Evolutionary conservation across 164 flowering plant species (phyloP).

Genomic region (Chimonanthus salicifolius): DNA sequence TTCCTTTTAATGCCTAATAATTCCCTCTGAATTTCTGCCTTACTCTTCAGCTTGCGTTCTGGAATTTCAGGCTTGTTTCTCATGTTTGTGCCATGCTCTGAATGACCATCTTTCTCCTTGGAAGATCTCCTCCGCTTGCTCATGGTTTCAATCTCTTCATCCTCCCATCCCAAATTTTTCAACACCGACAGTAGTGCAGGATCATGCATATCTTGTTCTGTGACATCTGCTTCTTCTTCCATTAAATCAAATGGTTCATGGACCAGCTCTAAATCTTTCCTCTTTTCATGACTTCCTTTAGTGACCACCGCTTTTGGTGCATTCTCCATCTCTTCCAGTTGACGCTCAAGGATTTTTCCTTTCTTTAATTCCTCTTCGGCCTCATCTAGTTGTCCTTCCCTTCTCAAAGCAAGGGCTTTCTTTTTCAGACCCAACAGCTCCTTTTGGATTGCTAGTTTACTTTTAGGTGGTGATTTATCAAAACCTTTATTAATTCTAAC

Average conservation of each 20-base stretch:
- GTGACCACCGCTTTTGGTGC: slow-evolving; percentile 20
- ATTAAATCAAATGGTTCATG: slow-evolving; percentile 23
- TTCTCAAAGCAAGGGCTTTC: slow-evolving; percentile 71
- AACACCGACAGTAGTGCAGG: slow-evolving; percentile 60
- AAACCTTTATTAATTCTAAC: slow-evolving; percentile 1
- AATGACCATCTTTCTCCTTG: slow-evolving; percentile 11
- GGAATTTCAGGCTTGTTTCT: slow-evolving; percentile 10
- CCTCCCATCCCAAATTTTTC: slow-evolving; percentile 72
- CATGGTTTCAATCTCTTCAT: slow-evolving; percentile 31
- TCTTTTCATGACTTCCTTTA: slow-evolving; percentile 6
- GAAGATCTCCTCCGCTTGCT: slow-evolving; percentile 13
- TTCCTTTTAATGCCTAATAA: slow-evolving; percentile 71
- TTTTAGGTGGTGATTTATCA: slow-evolving; percentile 37
- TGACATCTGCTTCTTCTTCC: slow-evolving; percentile 47
- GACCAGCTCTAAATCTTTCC: slow-evolving; percentile 9
- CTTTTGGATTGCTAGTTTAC: slow-evolving; percentile 55
- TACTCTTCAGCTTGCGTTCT: slow-evolving; percentile 38
- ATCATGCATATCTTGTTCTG: slow-evolving; percentile 78
- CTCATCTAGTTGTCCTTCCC: slow-evolving; percentile 78
- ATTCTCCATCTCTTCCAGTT: slow-evolving; percentile 65
- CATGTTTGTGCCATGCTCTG: slow-evolving; percentile 7
- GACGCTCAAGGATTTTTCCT: slow-evolving; percentile 65
- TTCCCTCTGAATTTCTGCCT: slow-evolving; percentile 76
- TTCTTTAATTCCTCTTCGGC: slow-evolving; percentile 75
- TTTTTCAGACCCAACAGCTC: slow-evolving; percentile 74